Evolutionary conservation across 192 early-diverging fungal genomes (phyloP).

Genomic region (Chytriomyces hyalinus): DNA sequence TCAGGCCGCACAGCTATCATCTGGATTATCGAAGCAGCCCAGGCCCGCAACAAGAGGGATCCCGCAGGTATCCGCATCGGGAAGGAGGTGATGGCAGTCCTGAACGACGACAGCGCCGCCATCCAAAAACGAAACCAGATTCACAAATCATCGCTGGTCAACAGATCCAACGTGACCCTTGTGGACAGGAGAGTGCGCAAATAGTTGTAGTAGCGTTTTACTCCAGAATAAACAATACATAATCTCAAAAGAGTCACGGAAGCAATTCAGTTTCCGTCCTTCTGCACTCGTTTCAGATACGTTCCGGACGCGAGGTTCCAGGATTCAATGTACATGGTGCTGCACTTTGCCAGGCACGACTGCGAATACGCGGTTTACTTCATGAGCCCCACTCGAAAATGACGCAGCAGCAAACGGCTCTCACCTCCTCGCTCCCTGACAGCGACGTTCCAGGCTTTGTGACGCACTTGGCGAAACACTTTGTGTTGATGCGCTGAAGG

Average conservation of each 20-base stretch:
- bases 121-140: slow-evolving; percentile 75
- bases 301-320: slow-evolving; percentile 83
- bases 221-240: no score
- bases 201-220: background rate
- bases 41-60: slow-evolving; percentile 53
- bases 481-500: slow-evolving; percentile 81
- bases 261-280: slow-evolving; percentile 45
- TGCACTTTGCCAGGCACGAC: slow-evolving; percentile 78
- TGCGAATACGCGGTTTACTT: slow-evolving; percentile 18
- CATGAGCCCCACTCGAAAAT: no score
- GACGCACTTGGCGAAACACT: slow-evolving; percentile 86
- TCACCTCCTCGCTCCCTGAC: slow-evolving; percentile 71
- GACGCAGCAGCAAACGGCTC: background rate
- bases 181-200: slow-evolving; percentile 40
- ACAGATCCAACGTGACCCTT: slow-evolving; percentile 64
- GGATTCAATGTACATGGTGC: slow-evolving; percentile 86
- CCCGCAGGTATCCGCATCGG: slow-evolving; percentile 73
- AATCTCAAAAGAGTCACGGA: no score
- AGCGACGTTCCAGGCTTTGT: slow-evolving; percentile 74
- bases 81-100: slow-evolving; percentile 79
- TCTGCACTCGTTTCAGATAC: slow-evolving; percentile 75
- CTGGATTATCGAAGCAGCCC: slow-evolving; percentile 83
- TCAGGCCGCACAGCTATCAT: slow-evolving; percentile 68
- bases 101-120: slow-evolving; percentile 71
- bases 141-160: slow-evolving; percentile 82